Conservation (phyloP, 2,329 filamentous ascomycete species). For the Ophiostoma perfectum region DNA sequence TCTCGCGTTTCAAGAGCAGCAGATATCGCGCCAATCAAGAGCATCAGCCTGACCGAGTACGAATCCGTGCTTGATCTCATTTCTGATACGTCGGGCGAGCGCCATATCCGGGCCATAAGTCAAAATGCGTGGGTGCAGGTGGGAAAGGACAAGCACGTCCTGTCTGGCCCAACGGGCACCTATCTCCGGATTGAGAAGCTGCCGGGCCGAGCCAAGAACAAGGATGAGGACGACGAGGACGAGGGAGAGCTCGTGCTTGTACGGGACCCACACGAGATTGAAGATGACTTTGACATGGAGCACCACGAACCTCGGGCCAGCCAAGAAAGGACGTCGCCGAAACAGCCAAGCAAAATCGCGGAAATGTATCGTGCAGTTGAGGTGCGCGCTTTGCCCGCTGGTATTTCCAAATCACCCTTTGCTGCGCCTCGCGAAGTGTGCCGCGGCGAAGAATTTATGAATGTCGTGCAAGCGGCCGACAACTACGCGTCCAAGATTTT, state of each 20-base stretch:
- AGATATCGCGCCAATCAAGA: constrained; percentile 30
- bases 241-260: neutral
- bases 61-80: constrained; percentile 88
- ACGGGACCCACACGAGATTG: constrained; percentile 25
- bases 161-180: constrained; percentile 60
- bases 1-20: constrained; percentile 27
- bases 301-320: constrained; percentile 13
- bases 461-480: constrained; percentile 79
- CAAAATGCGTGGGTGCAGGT: constrained; percentile 77
- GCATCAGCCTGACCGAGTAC: constrained; percentile 81
- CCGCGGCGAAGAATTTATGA: constrained; percentile 58
- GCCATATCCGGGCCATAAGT: constrained; percentile 71
- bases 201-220: constrained; percentile 14
- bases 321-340: neutral
- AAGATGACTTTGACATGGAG: constrained; percentile 28
- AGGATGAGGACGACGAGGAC: constrained; percentile 28
- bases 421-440: constrained; percentile 65
- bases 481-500: constrained; percentile 67
- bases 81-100: constrained; percentile 70
- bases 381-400: constrained; percentile 43
- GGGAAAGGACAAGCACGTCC: constrained; percentile 62
- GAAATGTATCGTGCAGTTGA: constrained; percentile 43
- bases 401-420: constrained; percentile 51
- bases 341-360: neutral
- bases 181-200: constrained; percentile 50